phyloP scores from a whole-genome alignment of 129 eudicot genomes.

The Centrapalus pauciflorus region DNA sequence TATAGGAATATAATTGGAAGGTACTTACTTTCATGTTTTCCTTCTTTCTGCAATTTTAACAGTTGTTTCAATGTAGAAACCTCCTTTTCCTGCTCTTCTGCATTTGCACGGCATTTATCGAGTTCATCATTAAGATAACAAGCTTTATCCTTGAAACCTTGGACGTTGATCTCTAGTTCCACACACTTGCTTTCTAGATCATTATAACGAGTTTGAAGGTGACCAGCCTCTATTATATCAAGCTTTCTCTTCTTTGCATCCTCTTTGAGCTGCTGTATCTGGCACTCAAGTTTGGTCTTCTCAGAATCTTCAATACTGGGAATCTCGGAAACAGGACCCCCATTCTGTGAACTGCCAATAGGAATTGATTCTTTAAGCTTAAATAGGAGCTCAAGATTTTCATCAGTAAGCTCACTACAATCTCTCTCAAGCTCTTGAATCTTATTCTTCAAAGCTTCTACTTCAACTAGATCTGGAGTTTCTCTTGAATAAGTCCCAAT shows the following conservation, averaged over 20 bases:
- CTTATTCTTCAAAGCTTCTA: constrained; percentile 34
- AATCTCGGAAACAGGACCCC: constrained; percentile 15
- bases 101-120: constrained; percentile 28
- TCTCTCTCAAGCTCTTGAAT: constrained; percentile 54
- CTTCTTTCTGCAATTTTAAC: constrained; percentile 21
- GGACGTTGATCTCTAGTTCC: constrained; percentile 40
- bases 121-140: constrained; percentile 49
- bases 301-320: constrained; percentile 20
- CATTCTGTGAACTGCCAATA: too few species aligned
- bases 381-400: constrained; percentile 49
- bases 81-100: constrained; percentile 44
- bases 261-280: constrained; percentile 37
- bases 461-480: constrained; percentile 30
- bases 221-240: constrained; percentile 21
- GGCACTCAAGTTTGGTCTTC: constrained; percentile 25
- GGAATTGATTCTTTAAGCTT: constrained; percentile 47
- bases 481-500: constrained; percentile 21
- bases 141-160: constrained; percentile 40
- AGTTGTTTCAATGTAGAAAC: constrained; percentile 23
- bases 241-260: constrained; percentile 39
- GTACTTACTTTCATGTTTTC: constrained; percentile 32
- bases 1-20: constrained; percentile 6
- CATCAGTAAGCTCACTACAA: constrained; percentile 56
- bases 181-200: constrained; percentile 47
- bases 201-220: constrained; percentile 31